Conservation (phyloP, 2,329 filamentous ascomycete genomes). For the Fusarium algeriense region DNA sequence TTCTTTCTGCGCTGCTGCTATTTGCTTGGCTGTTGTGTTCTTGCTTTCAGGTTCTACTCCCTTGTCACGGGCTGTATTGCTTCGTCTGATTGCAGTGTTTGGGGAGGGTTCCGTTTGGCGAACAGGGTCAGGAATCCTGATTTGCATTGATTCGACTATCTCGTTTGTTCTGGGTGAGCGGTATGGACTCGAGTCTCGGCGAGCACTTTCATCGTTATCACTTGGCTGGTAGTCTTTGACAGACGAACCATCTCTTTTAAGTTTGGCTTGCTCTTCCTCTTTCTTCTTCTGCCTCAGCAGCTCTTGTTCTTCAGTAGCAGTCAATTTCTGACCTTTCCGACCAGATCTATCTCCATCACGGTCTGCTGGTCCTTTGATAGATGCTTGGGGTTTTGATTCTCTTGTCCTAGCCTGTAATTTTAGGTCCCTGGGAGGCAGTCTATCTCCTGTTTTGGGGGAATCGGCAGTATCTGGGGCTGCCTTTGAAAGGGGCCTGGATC, state of each 20-base stretch:
- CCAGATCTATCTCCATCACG: neutral
- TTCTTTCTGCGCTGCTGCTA: too few species aligned
- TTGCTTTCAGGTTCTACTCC: neutral
- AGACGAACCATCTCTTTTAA: neutral
- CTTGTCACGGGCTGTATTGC: neutral
- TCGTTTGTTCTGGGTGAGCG: neutral
- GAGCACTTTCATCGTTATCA: neutral
- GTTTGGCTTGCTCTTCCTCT: neutral
- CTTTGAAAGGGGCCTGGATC: too few species aligned
- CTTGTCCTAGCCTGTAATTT: neutral
- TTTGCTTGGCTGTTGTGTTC: neutral
- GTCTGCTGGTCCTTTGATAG: neutral
- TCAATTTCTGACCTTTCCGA: neutral
- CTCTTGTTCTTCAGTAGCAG: neutral
- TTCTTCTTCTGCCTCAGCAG: neutral
- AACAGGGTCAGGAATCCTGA: neutral
- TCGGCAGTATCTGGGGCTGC: too few species aligned
- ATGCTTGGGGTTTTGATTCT: neutral
- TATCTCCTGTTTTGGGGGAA: neutral
- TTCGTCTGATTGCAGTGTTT: neutral
- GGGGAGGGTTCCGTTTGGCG: neutral
- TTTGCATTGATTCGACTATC: neutral
- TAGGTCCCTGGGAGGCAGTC: neutral
- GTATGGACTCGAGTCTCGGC: neutral
- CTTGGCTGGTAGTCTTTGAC: neutral